Evolutionary conservation across 345 rosid genomes (phyloP).

Genomic region (Lumnitzera racemosa): DNA sequence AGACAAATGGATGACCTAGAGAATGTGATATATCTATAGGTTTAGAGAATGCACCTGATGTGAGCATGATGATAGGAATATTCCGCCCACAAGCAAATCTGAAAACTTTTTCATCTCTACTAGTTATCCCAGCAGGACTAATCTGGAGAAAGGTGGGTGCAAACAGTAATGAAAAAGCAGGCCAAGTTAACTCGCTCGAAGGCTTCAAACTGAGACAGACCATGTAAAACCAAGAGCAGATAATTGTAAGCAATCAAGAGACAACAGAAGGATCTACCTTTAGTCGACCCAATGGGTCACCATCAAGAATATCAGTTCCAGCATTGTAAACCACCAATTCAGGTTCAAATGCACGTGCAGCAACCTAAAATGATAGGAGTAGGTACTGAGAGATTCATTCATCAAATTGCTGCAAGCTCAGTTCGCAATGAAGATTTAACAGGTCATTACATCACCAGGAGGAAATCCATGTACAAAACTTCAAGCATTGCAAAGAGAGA

Average conservation of each 20-base stretch:
- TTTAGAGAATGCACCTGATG: constrained; percentile 52
- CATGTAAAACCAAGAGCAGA: neutral
- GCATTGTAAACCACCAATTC: constrained; percentile 87
- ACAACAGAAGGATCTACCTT: constrained; percentile 41
- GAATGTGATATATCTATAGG: too few species aligned
- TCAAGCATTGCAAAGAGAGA: too few species aligned
- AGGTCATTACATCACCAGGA: too few species aligned
- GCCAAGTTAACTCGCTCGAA: neutral
- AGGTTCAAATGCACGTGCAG: constrained; percentile 52
- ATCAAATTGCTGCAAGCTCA: too few species aligned
- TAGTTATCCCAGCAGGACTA: constrained; percentile 64
- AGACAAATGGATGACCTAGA: too few species aligned
- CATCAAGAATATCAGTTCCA: constrained; percentile 93
- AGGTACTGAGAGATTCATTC: neutral
- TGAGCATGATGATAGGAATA: constrained; percentile 76
- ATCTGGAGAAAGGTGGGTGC: constrained; percentile 37
- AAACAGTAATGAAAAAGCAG: neutral
- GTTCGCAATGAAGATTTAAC: too few species aligned
- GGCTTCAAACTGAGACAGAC: neutral
- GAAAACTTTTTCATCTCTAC: constrained; percentile 87
- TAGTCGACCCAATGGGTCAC: constrained; percentile 85
- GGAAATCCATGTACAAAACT: too few species aligned
- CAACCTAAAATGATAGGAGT: constrained; percentile 42
- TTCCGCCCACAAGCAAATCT: constrained; percentile 65
- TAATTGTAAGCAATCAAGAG: neutral